phyloP scores from a whole-genome alignment of 2,329 filamentous ascomycete genomes.

The Cercospora janseana region DNA sequence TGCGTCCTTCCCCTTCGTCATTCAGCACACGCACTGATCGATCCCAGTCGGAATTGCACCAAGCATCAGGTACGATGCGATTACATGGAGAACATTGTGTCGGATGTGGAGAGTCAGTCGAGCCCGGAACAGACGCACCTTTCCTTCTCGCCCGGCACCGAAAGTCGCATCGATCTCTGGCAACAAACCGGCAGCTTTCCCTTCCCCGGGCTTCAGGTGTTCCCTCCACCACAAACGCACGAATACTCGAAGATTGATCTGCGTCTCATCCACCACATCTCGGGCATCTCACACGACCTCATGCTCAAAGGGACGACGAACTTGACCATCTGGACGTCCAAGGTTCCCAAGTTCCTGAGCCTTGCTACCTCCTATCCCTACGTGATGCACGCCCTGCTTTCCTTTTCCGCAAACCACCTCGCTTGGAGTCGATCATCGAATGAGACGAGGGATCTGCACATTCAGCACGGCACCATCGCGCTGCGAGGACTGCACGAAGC shows the following conservation, averaged over 20 bases:
- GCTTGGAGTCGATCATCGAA: conserved; percentile 84
- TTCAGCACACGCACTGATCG: conserved; percentile 6
- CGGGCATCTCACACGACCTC: conserved; percentile 80
- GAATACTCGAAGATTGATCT: conserved; percentile 74
- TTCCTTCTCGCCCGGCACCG: conserved; percentile 82
- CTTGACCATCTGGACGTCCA: conserved; percentile 88
- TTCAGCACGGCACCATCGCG: conserved; percentile 82
- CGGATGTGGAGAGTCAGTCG: conserved; percentile 57
- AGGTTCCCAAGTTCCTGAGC: conserved; percentile 86
- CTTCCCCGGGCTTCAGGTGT: conserved; percentile 76
- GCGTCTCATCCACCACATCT: conserved; percentile 85
- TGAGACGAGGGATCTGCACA: conserved; percentile 82
- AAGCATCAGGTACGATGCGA: conserved; percentile 99
- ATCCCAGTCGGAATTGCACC: conserved; percentile 83
- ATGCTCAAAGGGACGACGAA: conserved; percentile 68
- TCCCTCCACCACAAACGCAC: conserved; percentile 70
- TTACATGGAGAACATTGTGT: conserved; percentile 82
- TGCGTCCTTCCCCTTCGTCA: conserved; percentile 47
- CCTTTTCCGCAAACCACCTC: conserved; percentile 92
- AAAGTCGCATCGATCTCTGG: conserved; percentile 79
- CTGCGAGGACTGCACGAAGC: conserved; percentile 85
- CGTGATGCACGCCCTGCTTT: conserved; percentile 90
- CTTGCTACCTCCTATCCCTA: conserved; percentile 79
- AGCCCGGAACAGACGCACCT: conserved; percentile 60
- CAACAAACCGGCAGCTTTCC: conserved; percentile 79